Base-by-base conservation (phyloP, 179 eudicot genomes). In the Spinacia oleracea region DNA sequence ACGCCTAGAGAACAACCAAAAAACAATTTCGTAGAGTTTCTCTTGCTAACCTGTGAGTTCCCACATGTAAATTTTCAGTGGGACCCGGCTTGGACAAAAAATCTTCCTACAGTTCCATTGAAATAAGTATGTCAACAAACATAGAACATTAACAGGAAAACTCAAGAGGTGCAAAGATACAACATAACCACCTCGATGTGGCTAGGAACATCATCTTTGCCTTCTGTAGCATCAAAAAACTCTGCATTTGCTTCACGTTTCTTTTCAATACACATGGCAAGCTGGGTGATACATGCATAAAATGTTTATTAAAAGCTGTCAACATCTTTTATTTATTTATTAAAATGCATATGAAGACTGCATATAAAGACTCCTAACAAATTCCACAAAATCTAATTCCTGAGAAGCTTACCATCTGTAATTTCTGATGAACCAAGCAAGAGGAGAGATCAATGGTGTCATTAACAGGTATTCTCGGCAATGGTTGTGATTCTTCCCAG, bases 401-500 rank as follows among this genome's bases (percentile, higher is more conserved):
- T 38, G 58, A 74, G 50, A 78, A 73, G 72, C 68, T 85, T 90
- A 96, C 99, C 99, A 96, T 94, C 84, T 96, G 96, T 46, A 96
- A 85, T 83, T 96, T 96, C 87, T 96, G 98, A 79, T 96, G 86
- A 73, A 94, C 87, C 85, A 96, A 88, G 86, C 98, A 94, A 38
- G 94, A 92, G 40, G 98, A 91, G 40, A 96, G 86, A 85, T 94
- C 94, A 78, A 96, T 89, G 77, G 72, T 77, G 59, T 91, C 92
- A 66, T 70, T 82, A 45, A 85, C 75, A 77, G 88, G 88, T 87
- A 90, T 90, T 84, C 90, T 89, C 23, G 97, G 98, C 74, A 96
- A 79, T 77, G 92, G 92, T 59, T 92, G 98, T 43, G 90, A 93
- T 86, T 92, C 99, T 82, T 94, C 99, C 98, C 98, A 96, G 81